Conservation (phyloP, 2,329 filamentous ascomycete genomes). For the Magnaporthiopsis incrustans region DNA sequence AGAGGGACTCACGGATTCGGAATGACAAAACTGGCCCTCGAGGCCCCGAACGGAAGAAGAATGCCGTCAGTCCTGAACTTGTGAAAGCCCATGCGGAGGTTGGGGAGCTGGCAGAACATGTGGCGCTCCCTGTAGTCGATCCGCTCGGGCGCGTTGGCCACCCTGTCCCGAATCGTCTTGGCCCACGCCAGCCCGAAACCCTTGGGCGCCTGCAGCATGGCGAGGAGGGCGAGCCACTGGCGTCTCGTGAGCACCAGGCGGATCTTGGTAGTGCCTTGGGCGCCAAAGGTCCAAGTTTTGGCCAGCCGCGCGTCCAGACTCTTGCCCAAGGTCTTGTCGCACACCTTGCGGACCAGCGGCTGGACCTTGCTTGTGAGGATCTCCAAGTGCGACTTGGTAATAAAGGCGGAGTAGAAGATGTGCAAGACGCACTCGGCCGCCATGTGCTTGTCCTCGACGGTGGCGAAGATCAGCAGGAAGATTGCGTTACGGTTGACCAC, state of each 20-base stretch:
- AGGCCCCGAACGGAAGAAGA: conserved; percentile 15
- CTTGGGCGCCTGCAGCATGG: too few species aligned
- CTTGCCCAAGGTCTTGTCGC: conserved; percentile 20
- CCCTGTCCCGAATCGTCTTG: too few species aligned
- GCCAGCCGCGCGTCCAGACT: not conserved
- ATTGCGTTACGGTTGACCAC: conserved; percentile 31
- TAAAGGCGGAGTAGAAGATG: conserved; percentile 35
- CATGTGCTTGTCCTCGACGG: not conserved
- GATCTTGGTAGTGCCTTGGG: not conserved
- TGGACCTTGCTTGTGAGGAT: not conserved
- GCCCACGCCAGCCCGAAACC: too few species aligned
- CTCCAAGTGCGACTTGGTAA: not conserved
- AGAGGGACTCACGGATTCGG: too few species aligned
- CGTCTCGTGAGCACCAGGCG: not conserved
- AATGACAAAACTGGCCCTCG: not conserved
- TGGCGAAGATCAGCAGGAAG: conserved; percentile 26
- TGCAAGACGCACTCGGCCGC: conserved; percentile 21
- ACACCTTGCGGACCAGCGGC: conserved; percentile 22
- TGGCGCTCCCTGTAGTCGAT: conserved; percentile 7
- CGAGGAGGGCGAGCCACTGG: conserved; percentile 4
- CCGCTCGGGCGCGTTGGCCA: too few species aligned
- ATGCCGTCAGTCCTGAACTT: conserved; percentile 15
- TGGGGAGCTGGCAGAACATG: conserved; percentile 2
- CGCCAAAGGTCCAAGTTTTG: too few species aligned
- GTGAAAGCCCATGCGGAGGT: conserved; percentile 11